These are phyloP conservation scores for Leucocoprinus sp. DNA, from an alignment of 768 basidiomycete species.

Conservation along the genomic window DNA sequence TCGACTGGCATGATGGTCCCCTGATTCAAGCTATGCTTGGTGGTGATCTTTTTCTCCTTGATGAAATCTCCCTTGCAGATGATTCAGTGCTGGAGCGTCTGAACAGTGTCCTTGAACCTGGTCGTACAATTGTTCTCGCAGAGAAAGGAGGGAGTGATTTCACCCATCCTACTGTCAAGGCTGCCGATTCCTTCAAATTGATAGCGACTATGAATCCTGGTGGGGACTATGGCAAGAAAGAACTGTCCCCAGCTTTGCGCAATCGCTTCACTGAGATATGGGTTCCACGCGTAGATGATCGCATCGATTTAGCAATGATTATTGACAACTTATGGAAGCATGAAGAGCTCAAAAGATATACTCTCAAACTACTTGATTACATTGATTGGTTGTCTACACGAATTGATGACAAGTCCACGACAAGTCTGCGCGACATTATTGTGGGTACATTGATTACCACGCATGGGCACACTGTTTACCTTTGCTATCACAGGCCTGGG, in stretches of 20 bases:
- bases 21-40: conserved; percentile 83
- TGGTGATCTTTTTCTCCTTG: conserved; percentile 84
- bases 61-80: conserved; percentile 96
- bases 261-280: conserved; percentile 99
- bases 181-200: conserved; percentile 69
- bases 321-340: conserved; percentile 61
- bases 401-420: conserved; percentile 54
- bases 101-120: conserved; percentile 94
- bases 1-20: conserved; percentile 98
- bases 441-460: conserved; percentile 33
- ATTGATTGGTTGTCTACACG: conserved; percentile 66
- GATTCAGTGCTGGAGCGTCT: conserved; percentile 96
- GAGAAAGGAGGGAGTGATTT: conserved; percentile 79
- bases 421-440: conserved; percentile 82
- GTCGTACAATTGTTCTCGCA: conserved; percentile 81
- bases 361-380: conserved; percentile 63
- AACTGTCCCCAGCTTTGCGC: conserved; percentile 90
- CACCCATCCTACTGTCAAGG: conserved; percentile 59
- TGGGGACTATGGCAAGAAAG: conserved; percentile 98
- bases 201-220: conserved; percentile 99
- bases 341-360: conserved; percentile 45
- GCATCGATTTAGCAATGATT: conserved; percentile 71
- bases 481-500: conserved; percentile 66
- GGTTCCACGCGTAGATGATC: conserved; percentile 80
- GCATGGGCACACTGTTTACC: background rate